These are phyloP conservation scores for Aspergillus hiratsukae DNA, from an alignment of 2,329 filamentous ascomycete genomes.

Conservation along the genomic window DNA sequence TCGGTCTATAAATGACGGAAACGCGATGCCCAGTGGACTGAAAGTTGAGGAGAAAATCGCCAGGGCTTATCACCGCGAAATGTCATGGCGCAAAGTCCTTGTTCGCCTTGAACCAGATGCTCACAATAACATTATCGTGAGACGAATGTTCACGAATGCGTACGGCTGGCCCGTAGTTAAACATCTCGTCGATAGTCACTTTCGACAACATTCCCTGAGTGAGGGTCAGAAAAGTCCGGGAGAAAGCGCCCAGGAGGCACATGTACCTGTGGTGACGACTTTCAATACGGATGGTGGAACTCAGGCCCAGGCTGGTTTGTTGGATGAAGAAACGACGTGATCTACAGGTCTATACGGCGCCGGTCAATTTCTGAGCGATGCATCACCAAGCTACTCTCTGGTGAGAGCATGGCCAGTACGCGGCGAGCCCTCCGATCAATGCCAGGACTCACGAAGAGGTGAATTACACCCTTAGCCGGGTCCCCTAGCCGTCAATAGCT, in stretches of 20 bases:
- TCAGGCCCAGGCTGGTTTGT: conserved; percentile 35
- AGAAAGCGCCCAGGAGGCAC: conserved; percentile 63
- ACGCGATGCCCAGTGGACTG: conserved; percentile 50
- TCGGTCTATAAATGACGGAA: conserved; percentile 8
- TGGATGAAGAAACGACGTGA: not conserved
- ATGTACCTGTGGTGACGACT: conserved; percentile 53
- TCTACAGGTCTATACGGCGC: not conserved
- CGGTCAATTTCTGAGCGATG: not conserved
- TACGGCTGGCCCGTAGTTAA: conserved; percentile 97
- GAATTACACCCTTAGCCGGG: not conserved
- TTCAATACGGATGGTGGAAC: conserved; percentile 63
- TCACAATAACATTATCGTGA: conserved; percentile 97
- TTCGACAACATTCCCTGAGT: conserved; percentile 68
- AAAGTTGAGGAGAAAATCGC: conserved; percentile 98
- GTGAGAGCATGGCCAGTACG: not conserved
- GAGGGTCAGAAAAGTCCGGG: conserved; percentile 65
- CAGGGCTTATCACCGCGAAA: conserved; percentile 82
- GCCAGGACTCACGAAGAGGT: not conserved
- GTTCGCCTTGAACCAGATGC: conserved; percentile 94
- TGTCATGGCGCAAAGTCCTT: conserved; percentile 95
- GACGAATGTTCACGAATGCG: conserved; percentile 93
- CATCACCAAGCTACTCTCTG: not conserved
- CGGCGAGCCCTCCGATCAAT: not conserved
- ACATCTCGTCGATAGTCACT: conserved; percentile 91
- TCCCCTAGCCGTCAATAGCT: not conserved